Percentiles rank a stretch among this genome's conserved stretches.
phyloP scores from a whole-genome alignment of 257 asterid species.

The Lycium barbarum region DNA sequence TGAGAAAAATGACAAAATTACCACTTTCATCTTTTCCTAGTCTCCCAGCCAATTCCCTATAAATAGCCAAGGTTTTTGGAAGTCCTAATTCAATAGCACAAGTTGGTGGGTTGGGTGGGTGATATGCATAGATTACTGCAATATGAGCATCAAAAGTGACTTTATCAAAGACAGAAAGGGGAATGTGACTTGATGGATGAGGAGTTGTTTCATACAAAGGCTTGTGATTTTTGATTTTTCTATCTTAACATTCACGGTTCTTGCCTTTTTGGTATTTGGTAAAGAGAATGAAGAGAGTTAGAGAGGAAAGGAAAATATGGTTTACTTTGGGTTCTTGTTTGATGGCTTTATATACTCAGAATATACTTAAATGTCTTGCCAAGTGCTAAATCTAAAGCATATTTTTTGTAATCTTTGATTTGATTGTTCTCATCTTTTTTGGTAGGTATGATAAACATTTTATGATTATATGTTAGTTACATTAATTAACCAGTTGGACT shows the following conservation, averaged over 20 bases:
- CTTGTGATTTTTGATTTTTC: conserved; percentile 55
- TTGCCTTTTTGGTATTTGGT: background rate
- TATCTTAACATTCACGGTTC: conserved; percentile 57
- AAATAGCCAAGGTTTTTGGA: conserved; percentile 54
- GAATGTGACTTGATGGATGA: conserved; percentile 43
- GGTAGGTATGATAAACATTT: too few relatives aligned
- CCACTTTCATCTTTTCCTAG: conserved; percentile 53
- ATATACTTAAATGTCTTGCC: too few relatives aligned
- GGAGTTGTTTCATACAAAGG: conserved; percentile 40
- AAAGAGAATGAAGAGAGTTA: background rate
- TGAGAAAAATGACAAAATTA: conserved; percentile 52
- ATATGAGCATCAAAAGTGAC: conserved; percentile 67
- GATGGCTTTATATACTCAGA: too few relatives aligned
- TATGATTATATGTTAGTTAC: too few relatives aligned
- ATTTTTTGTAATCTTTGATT: too few relatives aligned
- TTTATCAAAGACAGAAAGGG: conserved; percentile 67
- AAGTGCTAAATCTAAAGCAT: too few relatives aligned
- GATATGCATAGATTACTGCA: conserved; percentile 72
- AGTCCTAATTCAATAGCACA: conserved; percentile 61
- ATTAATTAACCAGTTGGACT: background rate
- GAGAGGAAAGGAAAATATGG: background rate
- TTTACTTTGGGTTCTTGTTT: too few relatives aligned
- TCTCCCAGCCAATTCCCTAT: conserved; percentile 82
- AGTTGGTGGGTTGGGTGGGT: conserved; percentile 71
- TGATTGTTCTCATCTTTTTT: too few relatives aligned